phyloP scores from a whole-genome alignment of 2,329 filamentous ascomycete genomes.

The Aureobasidium pullulans region DNA sequence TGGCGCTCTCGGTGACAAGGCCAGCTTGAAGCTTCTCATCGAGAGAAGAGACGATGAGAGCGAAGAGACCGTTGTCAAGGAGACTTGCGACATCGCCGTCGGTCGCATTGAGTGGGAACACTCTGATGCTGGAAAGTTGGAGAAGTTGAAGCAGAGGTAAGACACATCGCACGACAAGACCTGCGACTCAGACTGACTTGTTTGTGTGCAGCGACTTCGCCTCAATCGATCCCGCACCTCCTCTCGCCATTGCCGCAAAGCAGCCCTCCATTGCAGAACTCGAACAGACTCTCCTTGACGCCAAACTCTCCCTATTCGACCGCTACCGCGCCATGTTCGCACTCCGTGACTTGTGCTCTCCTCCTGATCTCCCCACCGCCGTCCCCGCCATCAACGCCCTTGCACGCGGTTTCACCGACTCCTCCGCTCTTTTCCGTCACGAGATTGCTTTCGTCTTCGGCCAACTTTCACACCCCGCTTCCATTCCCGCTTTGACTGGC shows the following conservation, averaged over 20 bases:
- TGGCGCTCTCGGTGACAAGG: conserved; percentile 71
- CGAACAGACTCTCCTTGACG: conserved; percentile 70
- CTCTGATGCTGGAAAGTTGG: conserved; percentile 59
- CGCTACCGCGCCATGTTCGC: conserved; percentile 98
- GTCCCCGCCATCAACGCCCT: conserved; percentile 80
- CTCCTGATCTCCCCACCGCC: conserved; percentile 82
- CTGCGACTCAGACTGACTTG: conserved; percentile 15
- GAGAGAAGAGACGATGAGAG: conserved; percentile 64
- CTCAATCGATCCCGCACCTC: conserved; percentile 90
- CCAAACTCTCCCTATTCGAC: conserved; percentile 71
- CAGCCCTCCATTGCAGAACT: conserved; percentile 64
- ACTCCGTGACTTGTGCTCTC: conserved; percentile 87
- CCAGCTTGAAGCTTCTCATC: conserved; percentile 66
- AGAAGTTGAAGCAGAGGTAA: conserved; percentile 77
- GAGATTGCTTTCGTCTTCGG: conserved; percentile 98
- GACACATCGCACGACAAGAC: conserved; percentile 17
- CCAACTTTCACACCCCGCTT: conserved; percentile 92
- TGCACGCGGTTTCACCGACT: conserved; percentile 75
- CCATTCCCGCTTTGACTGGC: conserved; percentile 77
- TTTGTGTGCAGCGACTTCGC: conserved; percentile 68
- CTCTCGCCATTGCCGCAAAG: conserved; percentile 61
- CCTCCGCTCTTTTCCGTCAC: conserved; percentile 89
- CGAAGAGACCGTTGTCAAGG: conserved; percentile 74
- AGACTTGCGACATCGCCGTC: conserved; percentile 96
- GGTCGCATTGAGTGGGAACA: conserved; percentile 92